Evolutionary conservation across 768 basidiomycete genomes (phyloP).

Genomic region (Boletus subcaerulescens): DNA sequence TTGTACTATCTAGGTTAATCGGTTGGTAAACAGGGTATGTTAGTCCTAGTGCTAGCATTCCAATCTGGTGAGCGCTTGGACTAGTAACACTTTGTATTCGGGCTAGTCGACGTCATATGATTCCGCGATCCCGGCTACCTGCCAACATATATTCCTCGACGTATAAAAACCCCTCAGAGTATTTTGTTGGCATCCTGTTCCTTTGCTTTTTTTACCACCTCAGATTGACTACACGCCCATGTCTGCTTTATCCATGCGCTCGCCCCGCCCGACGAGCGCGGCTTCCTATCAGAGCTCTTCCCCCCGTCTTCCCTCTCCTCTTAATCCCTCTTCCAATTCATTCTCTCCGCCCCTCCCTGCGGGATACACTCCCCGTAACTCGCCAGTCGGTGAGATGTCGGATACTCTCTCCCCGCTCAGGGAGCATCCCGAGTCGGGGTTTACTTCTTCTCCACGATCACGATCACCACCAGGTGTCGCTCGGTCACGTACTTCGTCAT

Average conservation of each 20-base stretch:
- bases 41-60: not conserved
- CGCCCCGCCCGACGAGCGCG: slow-evolving; percentile 9
- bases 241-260: slow-evolving; percentile 8
- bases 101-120: slow-evolving; percentile 14
- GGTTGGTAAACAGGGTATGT: not conserved
- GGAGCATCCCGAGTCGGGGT: slow-evolving; percentile 10
- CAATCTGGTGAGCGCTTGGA: not conserved
- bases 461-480: not conserved
- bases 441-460: slow-evolving; percentile 11
- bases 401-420: slow-evolving; percentile 19
- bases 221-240: not conserved
- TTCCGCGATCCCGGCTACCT: not conserved
- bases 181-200: slow-evolving; percentile 6
- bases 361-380: slow-evolving; percentile 4
- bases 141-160: slow-evolving; percentile 2
- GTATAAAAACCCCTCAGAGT: slow-evolving; percentile 12
- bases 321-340: slow-evolving; percentile 18
- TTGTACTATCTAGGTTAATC: not conserved
- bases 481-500: not conserved
- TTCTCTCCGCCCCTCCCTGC: not conserved
- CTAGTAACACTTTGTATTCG: slow-evolving; percentile 3
- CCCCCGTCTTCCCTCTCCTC: slow-evolving; percentile 23
- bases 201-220: not conserved
- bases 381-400: slow-evolving; percentile 9
- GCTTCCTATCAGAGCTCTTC: slow-evolving; percentile 12